Base-by-base conservation (phyloP, 2,329 filamentous ascomycete species). In the Penicillium digitatum region DNA sequence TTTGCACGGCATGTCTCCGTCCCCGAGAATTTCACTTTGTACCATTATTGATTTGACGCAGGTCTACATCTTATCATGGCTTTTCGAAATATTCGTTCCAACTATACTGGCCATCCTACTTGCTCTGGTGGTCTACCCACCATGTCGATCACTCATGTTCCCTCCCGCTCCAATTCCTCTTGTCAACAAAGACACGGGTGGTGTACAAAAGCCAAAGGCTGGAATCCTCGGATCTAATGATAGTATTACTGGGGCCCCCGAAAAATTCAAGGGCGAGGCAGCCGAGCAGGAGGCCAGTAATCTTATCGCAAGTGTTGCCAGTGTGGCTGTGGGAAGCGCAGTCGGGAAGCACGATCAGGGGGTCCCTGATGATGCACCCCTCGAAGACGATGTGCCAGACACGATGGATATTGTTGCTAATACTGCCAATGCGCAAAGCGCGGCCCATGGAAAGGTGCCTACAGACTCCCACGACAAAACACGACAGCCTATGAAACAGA, bases 241-340 rank as follows among this genome's bases (percentile, higher is more conserved):
- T 56, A 90, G 87, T 54, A 81, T 87, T 0, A 95, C 90, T 0
- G 90, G 90, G 1, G 90, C 90, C 0, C 87, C 89, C 0, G 89
- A 95, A 69, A 89, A 90, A 61, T 83, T 90, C 73, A 87, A 90
- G 68, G 90, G 90, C 26, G 89, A 94, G 69, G 88, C 89, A 0
- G 87, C 90, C 1, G 90, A 95, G 69, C 83, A 88, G 57, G 90
- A 95, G 69, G 90, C 90, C 1, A 87, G 82, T 63, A 92, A 90
- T 67, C 87, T 95, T 58, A 86, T 94, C 55, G 87, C 86, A 51
- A 83, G 86, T 32, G 85, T 94, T 49, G 84, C 86, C 9, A 81
- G 84, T 29, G 83, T 94, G 5, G 86, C 88, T 1, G 74, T 93
- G 18, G 87, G 86, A 45, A 89, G 87, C 62, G 89, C 88, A 2